These are phyloP conservation scores for Geosmithia flava DNA, from an alignment of 2,329 filamentous ascomycete species.

Conservation along the genomic window DNA sequence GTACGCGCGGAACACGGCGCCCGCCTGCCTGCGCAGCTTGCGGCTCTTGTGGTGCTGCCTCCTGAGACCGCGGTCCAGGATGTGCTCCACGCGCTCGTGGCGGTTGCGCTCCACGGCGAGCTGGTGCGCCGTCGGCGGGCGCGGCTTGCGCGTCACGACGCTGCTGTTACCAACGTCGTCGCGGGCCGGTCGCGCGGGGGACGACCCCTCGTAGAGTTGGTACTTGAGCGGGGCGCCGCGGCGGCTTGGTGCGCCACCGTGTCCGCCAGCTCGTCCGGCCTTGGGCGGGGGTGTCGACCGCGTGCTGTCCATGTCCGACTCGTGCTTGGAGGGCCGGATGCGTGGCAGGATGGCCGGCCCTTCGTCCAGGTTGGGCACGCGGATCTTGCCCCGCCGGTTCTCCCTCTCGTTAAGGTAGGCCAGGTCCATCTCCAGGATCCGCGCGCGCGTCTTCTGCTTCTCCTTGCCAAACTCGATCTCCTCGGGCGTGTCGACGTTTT, in stretches of 20 bases:
- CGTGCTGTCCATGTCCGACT: constrained; percentile 32
- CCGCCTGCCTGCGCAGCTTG: constrained; percentile 49
- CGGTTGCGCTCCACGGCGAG: constrained; percentile 69
- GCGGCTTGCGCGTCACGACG: constrained; percentile 48
- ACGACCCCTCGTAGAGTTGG: constrained; percentile 47
- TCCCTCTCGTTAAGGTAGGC: constrained; percentile 52
- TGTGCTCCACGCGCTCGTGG: constrained; percentile 69
- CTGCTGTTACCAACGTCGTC: constrained; percentile 25
- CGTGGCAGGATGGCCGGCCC: constrained; percentile 47
- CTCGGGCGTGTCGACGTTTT: constrained; percentile 58
- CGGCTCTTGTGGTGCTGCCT: constrained; percentile 51
- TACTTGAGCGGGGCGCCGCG: constrained; percentile 42
- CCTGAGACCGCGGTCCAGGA: constrained; percentile 63
- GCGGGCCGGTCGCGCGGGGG: constrained; percentile 40
- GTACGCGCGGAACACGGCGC: constrained; percentile 54
- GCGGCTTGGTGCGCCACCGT: constrained; percentile 14
- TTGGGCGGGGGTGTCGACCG: constrained; percentile 29
- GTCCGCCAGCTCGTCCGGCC: constrained; percentile 11
- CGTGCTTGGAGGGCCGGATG: constrained; percentile 51
- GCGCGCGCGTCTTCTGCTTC: constrained; percentile 63
- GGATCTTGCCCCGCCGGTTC: constrained; percentile 38
- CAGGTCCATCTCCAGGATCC: constrained; percentile 65
- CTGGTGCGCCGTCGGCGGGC: constrained; percentile 72
- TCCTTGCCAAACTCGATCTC: constrained; percentile 59
- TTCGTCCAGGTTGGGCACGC: constrained; percentile 26